These are phyloP conservation scores for Geranium brycei DNA, from an alignment of 345 rosid species.

Conservation along the genomic window DNA sequence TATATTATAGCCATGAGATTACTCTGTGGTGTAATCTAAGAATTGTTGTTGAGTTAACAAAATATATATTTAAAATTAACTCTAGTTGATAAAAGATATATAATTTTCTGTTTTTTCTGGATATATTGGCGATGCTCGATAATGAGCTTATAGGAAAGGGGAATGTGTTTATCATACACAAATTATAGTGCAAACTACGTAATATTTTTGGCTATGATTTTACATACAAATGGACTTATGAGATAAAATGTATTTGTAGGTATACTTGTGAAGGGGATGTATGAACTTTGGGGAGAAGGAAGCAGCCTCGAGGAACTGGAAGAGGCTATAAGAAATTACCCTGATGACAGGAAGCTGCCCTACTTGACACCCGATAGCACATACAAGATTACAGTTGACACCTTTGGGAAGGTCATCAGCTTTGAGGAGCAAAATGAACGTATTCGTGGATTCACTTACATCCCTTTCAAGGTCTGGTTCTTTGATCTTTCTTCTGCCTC, in stretches of 20 bases:
- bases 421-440: conserved; percentile 68
- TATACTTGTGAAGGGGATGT: conserved; percentile 85
- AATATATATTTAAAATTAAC: no score
- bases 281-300: conserved; percentile 97
- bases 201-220: background rate
- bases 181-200: background rate
- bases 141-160: no score
- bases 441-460: conserved; percentile 46
- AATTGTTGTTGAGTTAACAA: no score
- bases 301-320: conserved; percentile 55
- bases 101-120: no score
- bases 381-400: conserved; percentile 65
- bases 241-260: conserved; percentile 22
- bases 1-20: no score
- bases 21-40: no score
- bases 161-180: no score
- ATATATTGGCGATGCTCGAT: no score
- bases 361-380: conserved; percentile 45
- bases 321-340: conserved; percentile 48
- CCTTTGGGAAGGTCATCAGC: conserved; percentile 65
- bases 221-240: background rate
- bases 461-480: conserved; percentile 90
- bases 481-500: no score
- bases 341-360: conserved; percentile 60
- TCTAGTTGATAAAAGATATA: no score